These are phyloP conservation scores for Cucurbita maxima DNA, from an alignment of 306 rosid genomes.

Conservation along the genomic window DNA sequence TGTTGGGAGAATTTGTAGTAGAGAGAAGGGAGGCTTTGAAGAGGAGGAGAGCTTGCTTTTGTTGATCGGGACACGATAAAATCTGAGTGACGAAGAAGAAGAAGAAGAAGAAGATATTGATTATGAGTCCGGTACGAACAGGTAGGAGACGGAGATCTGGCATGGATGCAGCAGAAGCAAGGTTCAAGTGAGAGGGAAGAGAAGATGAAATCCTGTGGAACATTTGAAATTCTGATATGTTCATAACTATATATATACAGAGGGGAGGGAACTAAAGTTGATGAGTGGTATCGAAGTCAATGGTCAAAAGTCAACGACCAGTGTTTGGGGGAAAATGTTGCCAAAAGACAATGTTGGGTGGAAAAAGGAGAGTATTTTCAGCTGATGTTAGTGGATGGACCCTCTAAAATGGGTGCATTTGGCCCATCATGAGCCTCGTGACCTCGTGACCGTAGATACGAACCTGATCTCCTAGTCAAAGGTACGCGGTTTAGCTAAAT, in stretches of 20 bases:
- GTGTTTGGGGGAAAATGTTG: too few species aligned
- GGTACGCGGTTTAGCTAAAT: too few species aligned
- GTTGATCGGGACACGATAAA: constrained; percentile 5
- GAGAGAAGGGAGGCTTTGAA: constrained; percentile 11
- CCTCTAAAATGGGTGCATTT: too few species aligned
- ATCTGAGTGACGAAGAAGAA: background rate
- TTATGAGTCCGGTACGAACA: background rate
- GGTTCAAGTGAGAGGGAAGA: background rate
- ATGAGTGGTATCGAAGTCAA: background rate
- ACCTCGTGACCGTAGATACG: too few species aligned
- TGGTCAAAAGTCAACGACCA: too few species aligned
- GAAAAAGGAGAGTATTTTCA: too few species aligned
- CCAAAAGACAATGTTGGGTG: too few species aligned
- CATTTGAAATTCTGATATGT: background rate
- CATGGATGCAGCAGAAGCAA: constrained; percentile 2
- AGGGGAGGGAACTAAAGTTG: background rate
- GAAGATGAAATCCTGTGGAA: background rate
- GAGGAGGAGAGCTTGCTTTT: constrained; percentile 11
- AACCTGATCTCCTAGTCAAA: too few species aligned
- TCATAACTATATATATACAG: background rate
- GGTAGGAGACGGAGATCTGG: background rate
- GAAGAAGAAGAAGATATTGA: background rate
- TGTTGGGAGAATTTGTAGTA: background rate
- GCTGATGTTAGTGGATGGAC: too few species aligned
- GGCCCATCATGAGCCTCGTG: too few species aligned